Conservation (phyloP, 1,139 yeast genomes). For the Eremothecium coryli region DNA sequence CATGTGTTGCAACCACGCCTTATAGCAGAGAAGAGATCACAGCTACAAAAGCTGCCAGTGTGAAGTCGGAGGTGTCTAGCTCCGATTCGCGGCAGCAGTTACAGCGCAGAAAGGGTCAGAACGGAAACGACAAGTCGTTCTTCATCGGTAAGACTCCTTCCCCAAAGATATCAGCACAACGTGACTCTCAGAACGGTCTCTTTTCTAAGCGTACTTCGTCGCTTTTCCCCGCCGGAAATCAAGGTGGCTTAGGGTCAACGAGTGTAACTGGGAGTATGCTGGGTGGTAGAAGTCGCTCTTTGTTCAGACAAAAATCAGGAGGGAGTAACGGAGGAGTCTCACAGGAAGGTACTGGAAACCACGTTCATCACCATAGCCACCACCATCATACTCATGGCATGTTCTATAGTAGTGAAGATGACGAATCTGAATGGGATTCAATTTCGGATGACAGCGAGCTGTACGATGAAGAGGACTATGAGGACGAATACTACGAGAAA, state of each 20-base stretch:
- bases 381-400: slow-evolving; percentile 8
- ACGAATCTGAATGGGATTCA: slow-evolving; percentile 29
- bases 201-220: background rate
- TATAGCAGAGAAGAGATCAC: background rate
- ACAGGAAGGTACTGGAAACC: background rate
- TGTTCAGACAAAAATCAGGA: slow-evolving; percentile 4
- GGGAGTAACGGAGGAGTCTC: background rate
- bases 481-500: slow-evolving; percentile 26
- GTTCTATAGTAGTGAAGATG: slow-evolving; percentile 29
- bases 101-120: background rate
- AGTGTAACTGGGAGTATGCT: slow-evolving; percentile 1
- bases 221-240: slow-evolving; percentile 3
- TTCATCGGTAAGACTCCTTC: slow-evolving; percentile 12
- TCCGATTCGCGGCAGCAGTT: background rate
- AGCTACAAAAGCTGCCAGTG: background rate
- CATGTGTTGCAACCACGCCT: too few species aligned
- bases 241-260: background rate
- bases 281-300: slow-evolving; percentile 4
- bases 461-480: slow-evolving; percentile 22
- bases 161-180: slow-evolving; percentile 6
- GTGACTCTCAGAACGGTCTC: background rate
- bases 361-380: background rate
- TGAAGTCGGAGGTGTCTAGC: background rate
- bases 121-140: slow-evolving; percentile 8
- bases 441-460: slow-evolving; percentile 21